Conservation (phyloP, 352 stramenopile genomes). For the Pythium vanterpoolii region DNA sequence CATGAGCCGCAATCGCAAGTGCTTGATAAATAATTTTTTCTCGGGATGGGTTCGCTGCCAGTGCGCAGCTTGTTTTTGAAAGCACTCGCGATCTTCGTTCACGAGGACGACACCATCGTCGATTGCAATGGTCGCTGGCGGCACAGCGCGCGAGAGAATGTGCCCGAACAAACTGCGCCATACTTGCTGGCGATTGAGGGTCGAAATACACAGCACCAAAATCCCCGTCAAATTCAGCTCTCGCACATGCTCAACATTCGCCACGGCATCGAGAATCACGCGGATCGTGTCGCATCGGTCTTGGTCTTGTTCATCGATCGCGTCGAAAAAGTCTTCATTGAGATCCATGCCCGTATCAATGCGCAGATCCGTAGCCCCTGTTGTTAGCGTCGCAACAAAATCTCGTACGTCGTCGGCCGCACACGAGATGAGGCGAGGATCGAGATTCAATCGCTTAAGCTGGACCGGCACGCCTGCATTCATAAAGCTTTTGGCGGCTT, state of each 20-base stretch:
- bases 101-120: not conserved
- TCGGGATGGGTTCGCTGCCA: not conserved
- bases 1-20: not conserved
- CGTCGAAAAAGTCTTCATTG: not conserved
- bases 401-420: conserved; percentile 1
- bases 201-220: not conserved
- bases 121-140: not conserved
- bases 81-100: not conserved
- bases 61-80: not conserved
- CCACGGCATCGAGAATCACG: not conserved
- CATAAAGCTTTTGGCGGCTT: conserved; percentile 6
- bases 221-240: conserved; percentile 8
- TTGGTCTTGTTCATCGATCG: conserved; percentile 5
- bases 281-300: conserved; percentile 4
- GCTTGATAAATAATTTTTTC: not conserved
- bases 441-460: conserved; percentile 1
- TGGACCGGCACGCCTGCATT: conserved; percentile 7
- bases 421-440: conserved; percentile 15
- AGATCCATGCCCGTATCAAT: conserved; percentile 1
- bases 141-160: not conserved
- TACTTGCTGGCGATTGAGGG: not conserved
- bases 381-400: not conserved
- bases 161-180: not conserved
- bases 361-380: not conserved
- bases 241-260: not conserved